These are phyloP conservation scores for Carex sylvatica DNA, from an alignment of 202 grass and related monocot species.

Conservation along the genomic window DNA sequence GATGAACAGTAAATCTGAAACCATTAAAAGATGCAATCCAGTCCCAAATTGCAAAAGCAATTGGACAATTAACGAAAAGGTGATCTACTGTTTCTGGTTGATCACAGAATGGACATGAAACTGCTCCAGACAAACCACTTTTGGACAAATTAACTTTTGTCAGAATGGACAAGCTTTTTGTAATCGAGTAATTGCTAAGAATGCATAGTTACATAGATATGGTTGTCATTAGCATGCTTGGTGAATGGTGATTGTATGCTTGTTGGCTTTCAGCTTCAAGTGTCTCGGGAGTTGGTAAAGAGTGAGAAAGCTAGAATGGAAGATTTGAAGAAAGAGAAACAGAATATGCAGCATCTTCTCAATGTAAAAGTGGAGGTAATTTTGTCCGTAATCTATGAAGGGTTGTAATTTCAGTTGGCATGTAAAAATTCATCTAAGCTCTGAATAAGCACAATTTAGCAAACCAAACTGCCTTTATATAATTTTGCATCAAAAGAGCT, in stretches of 20 bases:
- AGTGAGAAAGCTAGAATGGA: constrained; percentile 30
- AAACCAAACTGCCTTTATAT: neutral
- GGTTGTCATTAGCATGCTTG: neutral
- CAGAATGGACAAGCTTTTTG: neutral
- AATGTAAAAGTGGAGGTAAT: constrained; percentile 57
- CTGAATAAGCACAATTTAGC: neutral
- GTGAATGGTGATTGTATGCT: constrained; percentile 23
- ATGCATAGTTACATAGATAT: neutral
- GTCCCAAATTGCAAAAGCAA: too few relatives aligned
- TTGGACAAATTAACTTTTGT: too few relatives aligned
- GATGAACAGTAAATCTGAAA: too few relatives aligned
- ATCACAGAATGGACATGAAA: too few relatives aligned
- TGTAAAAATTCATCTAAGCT: neutral
- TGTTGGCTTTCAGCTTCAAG: constrained; percentile 33
- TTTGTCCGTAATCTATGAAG: neutral
- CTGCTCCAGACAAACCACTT: too few relatives aligned
- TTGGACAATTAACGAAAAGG: too few relatives aligned
- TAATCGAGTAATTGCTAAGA: neutral
- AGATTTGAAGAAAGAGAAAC: constrained; percentile 60
- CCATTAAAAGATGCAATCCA: too few relatives aligned
- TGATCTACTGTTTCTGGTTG: too few relatives aligned
- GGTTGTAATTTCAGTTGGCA: neutral
- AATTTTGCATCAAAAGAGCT: neutral
- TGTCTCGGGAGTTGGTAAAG: constrained; percentile 45
- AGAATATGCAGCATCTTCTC: constrained; percentile 41